A percentile compares a stretch with the other conserved stretches of the same genome.
These are phyloP conservation scores for Pseudogymnoascus sp. DNA, from an alignment of 2,329 filamentous ascomycete genomes.

Conservation along the genomic window DNA sequence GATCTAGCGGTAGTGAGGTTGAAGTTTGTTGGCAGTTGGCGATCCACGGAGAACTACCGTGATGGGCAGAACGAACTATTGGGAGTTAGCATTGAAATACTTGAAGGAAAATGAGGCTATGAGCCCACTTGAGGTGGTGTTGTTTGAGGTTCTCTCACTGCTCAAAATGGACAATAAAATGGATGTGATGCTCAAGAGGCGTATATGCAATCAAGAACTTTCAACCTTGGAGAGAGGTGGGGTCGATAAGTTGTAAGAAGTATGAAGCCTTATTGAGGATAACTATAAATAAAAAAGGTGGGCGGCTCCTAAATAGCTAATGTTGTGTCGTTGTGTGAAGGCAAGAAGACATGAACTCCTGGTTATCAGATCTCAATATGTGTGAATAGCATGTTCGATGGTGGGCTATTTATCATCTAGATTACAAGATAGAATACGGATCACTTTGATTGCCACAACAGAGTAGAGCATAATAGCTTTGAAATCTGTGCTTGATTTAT, in stretches of 20 bases:
- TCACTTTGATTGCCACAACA: too few relatives aligned
- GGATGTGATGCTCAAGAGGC: neutral
- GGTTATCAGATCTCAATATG: too few relatives aligned
- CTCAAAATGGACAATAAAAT: neutral
- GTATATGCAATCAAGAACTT: neutral
- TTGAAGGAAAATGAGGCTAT: neutral
- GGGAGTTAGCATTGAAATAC: neutral
- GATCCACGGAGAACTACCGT: neutral
- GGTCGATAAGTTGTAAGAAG: neutral
- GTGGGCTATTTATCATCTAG: neutral
- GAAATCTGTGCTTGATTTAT: neutral
- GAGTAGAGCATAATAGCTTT: too few relatives aligned
- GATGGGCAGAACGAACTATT: neutral
- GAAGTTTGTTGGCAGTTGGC: neutral
- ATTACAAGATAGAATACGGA: neutral
- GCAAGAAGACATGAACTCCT: neutral
- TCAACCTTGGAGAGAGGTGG: neutral
- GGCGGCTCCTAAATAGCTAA: neutral
- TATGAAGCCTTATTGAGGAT: neutral
- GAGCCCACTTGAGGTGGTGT: neutral
- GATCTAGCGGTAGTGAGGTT: neutral
- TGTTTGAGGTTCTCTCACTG: neutral
- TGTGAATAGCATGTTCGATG: neutral
- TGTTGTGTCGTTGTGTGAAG: neutral
- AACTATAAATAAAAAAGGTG: neutral